Evolutionary conservation across 2,329 filamentous ascomycete genomes (phyloP).

Genomic region (Falciphora oryzae): DNA sequence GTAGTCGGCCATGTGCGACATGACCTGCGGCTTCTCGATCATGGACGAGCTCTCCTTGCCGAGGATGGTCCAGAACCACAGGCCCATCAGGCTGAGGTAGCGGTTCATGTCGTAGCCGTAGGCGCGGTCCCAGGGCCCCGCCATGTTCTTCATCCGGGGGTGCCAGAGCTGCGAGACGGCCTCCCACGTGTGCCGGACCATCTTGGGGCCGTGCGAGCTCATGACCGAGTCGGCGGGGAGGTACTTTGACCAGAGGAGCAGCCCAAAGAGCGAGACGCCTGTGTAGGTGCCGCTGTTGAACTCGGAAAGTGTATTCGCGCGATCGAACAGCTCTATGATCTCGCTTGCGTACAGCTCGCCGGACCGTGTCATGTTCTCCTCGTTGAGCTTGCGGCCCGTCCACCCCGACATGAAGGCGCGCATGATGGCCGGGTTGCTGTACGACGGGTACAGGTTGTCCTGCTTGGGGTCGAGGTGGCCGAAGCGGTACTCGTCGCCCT

Average conservation of each 20-base stretch:
- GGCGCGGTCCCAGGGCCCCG: constrained; percentile 58
- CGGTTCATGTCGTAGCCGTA: constrained; percentile 61
- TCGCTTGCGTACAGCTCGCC: constrained; percentile 52
- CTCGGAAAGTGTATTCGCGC: constrained; percentile 52
- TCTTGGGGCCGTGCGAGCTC: constrained; percentile 41
- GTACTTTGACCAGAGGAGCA: constrained; percentile 54
- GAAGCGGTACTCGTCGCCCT: constrained; percentile 56
- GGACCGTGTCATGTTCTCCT: constrained; percentile 52
- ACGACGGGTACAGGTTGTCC: constrained; percentile 55
- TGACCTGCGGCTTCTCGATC: constrained; percentile 22
- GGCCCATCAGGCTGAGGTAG: constrained; percentile 51
- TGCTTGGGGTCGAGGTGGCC: constrained; percentile 44
- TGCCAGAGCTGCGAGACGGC: constrained; percentile 49
- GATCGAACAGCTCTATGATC: constrained; percentile 50
- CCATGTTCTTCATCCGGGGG: constrained; percentile 52
- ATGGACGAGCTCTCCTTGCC: constrained; percentile 39
- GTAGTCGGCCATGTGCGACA: constrained; percentile 55
- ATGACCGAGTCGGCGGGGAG: constrained; percentile 46
- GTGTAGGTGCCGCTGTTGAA: constrained; percentile 60
- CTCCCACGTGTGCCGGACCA: constrained; percentile 49
- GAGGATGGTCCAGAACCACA: constrained; percentile 53
- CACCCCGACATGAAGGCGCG: constrained; percentile 55
- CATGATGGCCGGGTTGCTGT: constrained; percentile 41
- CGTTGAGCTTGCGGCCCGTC: constrained; percentile 46
- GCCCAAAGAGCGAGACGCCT: constrained; percentile 53